Conservation (phyloP, 1,284 basidiomycete species). For the Tilletia caries region DNA sequence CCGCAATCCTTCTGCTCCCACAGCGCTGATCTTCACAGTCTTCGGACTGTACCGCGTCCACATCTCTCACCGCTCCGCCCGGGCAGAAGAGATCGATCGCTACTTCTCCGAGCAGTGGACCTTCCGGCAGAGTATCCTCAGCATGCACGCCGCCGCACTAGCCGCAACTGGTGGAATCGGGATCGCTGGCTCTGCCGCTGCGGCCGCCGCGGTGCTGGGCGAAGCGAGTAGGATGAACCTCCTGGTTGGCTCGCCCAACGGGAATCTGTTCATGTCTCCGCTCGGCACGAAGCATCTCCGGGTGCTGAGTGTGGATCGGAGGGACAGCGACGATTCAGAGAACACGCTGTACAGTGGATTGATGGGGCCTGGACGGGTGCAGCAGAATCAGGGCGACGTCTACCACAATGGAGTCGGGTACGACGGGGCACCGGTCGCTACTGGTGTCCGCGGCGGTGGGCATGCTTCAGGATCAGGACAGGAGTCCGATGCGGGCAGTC, state of each 20-base stretch:
- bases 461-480: neutral
- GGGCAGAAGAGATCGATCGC: constrained; percentile 22
- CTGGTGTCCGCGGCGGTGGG: neutral
- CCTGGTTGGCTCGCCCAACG: neutral
- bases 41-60: constrained; percentile 17
- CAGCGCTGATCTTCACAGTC: constrained; percentile 13
- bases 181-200: neutral
- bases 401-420: neutral
- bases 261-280: neutral
- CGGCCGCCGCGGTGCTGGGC: neutral
- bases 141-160: constrained; percentile 21
- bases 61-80: constrained; percentile 11
- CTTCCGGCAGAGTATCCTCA: constrained; percentile 18
- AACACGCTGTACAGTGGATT: neutral
- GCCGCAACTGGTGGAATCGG: neutral
- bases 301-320: constrained; percentile 6
- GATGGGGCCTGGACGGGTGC: too few species aligned
- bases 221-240: neutral
- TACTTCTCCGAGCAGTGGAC: constrained; percentile 25
- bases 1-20: neutral
- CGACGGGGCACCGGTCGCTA: neutral
- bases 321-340: constrained; percentile 6
- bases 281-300: constrained; percentile 1
- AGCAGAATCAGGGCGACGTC: too few species aligned
- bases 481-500: neutral